Evolutionary conservation across 1,139 yeast genomes (phyloP).

Genomic region (Suhomyces chickasaworum): DNA sequence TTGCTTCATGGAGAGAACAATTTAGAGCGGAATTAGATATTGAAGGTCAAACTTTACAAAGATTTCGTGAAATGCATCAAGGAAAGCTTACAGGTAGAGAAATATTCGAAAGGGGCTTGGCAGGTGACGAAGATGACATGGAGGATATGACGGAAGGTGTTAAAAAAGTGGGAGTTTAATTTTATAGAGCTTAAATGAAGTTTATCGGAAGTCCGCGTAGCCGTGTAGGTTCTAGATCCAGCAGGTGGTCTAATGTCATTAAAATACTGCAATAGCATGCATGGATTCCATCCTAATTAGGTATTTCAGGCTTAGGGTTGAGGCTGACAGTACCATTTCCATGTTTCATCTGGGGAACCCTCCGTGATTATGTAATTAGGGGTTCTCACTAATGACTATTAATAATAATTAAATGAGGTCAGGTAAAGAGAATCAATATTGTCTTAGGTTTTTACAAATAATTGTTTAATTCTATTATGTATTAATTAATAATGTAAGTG

Average conservation of each 20-base stretch:
- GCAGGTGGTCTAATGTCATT: neutral
- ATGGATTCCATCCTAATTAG: neutral
- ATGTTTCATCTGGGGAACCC: neutral
- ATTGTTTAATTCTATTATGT: constrained; percentile 1
- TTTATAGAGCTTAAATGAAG: neutral
- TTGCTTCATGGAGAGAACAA: constrained; percentile 63
- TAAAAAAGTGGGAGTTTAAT: constrained; percentile 18
- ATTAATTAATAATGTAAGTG: neutral
- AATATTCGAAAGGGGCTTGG: constrained; percentile 87
- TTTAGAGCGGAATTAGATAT: constrained; percentile 63
- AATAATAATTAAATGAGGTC: too few species aligned
- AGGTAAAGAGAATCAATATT: too few species aligned
- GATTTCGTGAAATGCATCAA: constrained; percentile 60
- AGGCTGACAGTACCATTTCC: neutral
- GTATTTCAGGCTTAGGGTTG: neutral
- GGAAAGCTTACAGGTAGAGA: constrained; percentile 86
- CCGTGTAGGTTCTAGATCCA: constrained; percentile 3
- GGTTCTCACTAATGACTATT: neutral
- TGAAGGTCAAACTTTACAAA: constrained; percentile 50
- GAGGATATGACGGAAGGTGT: constrained; percentile 20
- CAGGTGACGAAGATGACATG: constrained; percentile 37
- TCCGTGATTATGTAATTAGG: constrained; percentile 1
- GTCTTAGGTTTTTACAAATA: too few species aligned
- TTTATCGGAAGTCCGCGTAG: constrained; percentile 3
- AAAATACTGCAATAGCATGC: neutral